Conservation (phyloP, 2,329 filamentous ascomycete genomes). For the Neonectria sp. region DNA sequence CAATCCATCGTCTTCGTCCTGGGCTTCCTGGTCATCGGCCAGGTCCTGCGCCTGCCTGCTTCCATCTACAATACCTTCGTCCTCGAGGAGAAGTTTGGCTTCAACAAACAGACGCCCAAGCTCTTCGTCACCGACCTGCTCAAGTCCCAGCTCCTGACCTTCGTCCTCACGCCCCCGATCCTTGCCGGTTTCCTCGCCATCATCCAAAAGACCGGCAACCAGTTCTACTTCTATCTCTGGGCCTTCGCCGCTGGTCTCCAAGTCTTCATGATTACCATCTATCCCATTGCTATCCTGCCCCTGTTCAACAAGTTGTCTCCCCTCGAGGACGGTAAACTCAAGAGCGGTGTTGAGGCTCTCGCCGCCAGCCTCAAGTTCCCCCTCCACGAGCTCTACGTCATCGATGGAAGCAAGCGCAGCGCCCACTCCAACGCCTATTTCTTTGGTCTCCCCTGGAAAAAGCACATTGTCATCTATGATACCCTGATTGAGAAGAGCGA, state of each 20-base stretch:
- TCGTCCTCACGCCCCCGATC: slow-evolving; percentile 87
- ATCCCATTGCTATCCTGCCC: slow-evolving; percentile 93
- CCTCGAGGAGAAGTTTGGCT: slow-evolving; percentile 95
- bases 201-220: slow-evolving; percentile 91
- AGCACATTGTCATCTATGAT: slow-evolving; percentile 99
- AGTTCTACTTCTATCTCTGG: slow-evolving; percentile 99
- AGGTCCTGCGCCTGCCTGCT: slow-evolving; percentile 83
- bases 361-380: slow-evolving; percentile 91
- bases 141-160: slow-evolving; percentile 88
- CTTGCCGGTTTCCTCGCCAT: slow-evolving; percentile 94
- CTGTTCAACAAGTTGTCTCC: slow-evolving; percentile 99
- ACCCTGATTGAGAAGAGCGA: slow-evolving; percentile 97
- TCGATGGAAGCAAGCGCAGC: slow-evolving; percentile 90
- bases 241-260: slow-evolving; percentile 91
- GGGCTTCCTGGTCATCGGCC: slow-evolving; percentile 85
- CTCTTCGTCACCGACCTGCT: slow-evolving; percentile 92
- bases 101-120: slow-evolving; percentile 96
- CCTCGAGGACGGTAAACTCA: slow-evolving; percentile 87
- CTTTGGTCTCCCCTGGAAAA: slow-evolving; percentile 98
- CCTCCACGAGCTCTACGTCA: slow-evolving; percentile 92
- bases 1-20: slow-evolving; percentile 96
- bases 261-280: slow-evolving; percentile 95
- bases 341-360: slow-evolving; percentile 88
- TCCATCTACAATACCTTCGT: slow-evolving; percentile 96
- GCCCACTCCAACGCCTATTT: slow-evolving; percentile 95